Evolutionary conservation across 768 basidiomycete genomes (phyloP).

Genomic region (Polyporus arcularius): DNA sequence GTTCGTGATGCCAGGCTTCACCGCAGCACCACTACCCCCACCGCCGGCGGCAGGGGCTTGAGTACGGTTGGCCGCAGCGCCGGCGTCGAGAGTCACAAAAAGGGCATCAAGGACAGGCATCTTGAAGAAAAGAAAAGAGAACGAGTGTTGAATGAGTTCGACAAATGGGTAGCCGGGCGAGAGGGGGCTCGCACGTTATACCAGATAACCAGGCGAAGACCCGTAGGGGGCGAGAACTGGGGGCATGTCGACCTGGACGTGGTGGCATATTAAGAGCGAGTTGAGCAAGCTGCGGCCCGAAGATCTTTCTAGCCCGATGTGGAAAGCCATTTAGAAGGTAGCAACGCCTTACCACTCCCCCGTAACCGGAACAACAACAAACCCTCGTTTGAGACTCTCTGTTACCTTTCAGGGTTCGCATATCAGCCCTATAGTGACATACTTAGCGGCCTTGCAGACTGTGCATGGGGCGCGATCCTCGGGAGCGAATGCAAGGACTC

Average conservation of each 20-base stretch:
- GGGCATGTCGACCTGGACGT: not conserved
- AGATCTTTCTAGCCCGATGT: too few species aligned
- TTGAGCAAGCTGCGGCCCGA: not conserved
- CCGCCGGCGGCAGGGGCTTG: not conserved
- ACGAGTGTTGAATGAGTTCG: not conserved
- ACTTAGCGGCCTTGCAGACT: too few species aligned
- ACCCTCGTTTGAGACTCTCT: too few species aligned
- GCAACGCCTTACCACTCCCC: too few species aligned
- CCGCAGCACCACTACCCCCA: not conserved
- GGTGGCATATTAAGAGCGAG: constrained; percentile 10
- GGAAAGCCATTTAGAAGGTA: too few species aligned
- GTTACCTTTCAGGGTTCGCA: too few species aligned
- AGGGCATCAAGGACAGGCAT: constrained; percentile 16
- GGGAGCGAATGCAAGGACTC: too few species aligned
- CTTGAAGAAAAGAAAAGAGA: constrained; percentile 8
- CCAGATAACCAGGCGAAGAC: constrained; percentile 4
- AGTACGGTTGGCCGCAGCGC: constrained; percentile 5
- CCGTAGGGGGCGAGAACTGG: constrained; percentile 4
- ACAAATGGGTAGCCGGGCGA: not conserved
- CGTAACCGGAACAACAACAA: too few species aligned
- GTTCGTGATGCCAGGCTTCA: constrained; percentile 8
- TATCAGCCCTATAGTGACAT: too few species aligned
- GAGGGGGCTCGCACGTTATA: not conserved
- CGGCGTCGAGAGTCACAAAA: not conserved
- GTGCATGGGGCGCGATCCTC: too few species aligned